phyloP scores from a whole-genome alignment of 2,329 filamentous ascomycete genomes.

The Pseudovirgaria hyperparasitica region DNA sequence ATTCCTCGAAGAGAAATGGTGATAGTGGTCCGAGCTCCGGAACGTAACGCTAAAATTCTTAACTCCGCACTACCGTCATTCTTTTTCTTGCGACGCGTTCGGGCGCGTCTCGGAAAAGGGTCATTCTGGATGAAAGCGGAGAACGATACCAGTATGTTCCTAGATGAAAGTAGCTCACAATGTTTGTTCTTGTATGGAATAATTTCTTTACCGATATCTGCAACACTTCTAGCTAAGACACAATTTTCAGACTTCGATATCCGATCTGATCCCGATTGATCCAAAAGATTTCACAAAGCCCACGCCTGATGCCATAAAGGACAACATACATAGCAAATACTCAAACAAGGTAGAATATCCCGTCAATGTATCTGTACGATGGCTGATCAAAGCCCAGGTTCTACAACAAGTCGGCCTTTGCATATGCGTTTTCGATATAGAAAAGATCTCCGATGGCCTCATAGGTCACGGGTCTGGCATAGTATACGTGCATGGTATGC shows the following conservation, averaged over 20 bases:
- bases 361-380: slow-evolving; percentile 2
- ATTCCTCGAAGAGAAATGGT: too few relatives aligned
- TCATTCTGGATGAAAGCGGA: too few relatives aligned
- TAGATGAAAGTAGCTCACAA: too few relatives aligned
- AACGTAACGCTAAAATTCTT: too few relatives aligned
- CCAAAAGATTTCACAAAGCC: slow-evolving; percentile 79
- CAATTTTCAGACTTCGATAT: slow-evolving; percentile 63
- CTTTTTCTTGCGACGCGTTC: too few relatives aligned
- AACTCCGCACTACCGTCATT: too few relatives aligned
- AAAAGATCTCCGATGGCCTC: slow-evolving; percentile 80
- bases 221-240: slow-evolving; percentile 4
- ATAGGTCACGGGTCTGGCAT: slow-evolving; percentile 87
- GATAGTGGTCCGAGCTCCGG: too few relatives aligned
- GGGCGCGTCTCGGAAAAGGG: too few relatives aligned
- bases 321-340: slow-evolving; percentile 96
- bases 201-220: neutral
- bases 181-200: slow-evolving; percentile 27
- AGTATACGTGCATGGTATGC: slow-evolving; percentile 79
- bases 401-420: slow-evolving; percentile 92
- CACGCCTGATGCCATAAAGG: slow-evolving; percentile 75
- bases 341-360: slow-evolving; percentile 61
- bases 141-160: too few relatives aligned
- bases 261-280: slow-evolving; percentile 85
- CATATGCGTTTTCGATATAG: slow-evolving; percentile 82
- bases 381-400: slow-evolving; percentile 36